Evolutionary conservation across 768 basidiomycete genomes (phyloP), one percentile per base, ranked within the genome.

Genomic region (Agaricus subrufescens): DNA sequence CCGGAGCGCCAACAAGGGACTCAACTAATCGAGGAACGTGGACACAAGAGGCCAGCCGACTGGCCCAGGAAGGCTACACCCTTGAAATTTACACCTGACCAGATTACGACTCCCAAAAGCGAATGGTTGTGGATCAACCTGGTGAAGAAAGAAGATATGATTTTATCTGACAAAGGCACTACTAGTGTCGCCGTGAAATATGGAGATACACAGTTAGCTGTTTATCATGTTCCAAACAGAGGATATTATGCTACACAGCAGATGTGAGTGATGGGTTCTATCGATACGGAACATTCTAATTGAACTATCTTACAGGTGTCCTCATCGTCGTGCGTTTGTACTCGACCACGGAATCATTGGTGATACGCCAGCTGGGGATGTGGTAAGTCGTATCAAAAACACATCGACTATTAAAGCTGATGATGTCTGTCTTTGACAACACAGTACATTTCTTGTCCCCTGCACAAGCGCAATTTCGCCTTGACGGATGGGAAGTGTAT

Each of bases 231-330:
- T 23, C 83, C 86, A 0, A 69, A 71, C 1, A 72, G 76, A 43
- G 82, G 81, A 0, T 78, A 80, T 61, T 89, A 79, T 63, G 84
- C 85, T 1, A 85, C 83, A 2, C 87, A 89, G 64, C 86, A 89
- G 67, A 81, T 87, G 70, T 67, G 19, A 19, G 19, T 19, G 19
- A 19, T 19, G 19, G 19, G 8, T 14, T 30, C 11, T 25, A 30
- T 25, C 31, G 1, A 19, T 19, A 19, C 19, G 19, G 19, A 19
- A 19, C 19, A 19, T 19, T 19, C 19, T 19, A 19, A 19, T 19
- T 19, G 19, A 19, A 19, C 19, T 19, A 19, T 19, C 19, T 19
- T 19, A 19, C 29, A 69, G 65, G 67, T 79, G 75, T 54, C 75
- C 75, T 3, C 75, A 75, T 65, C 66, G 69, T 2, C 77, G 81